phyloP scores from a whole-genome alignment of 2,329 filamentous ascomycete genomes.

The Diaporthe helianthi region DNA sequence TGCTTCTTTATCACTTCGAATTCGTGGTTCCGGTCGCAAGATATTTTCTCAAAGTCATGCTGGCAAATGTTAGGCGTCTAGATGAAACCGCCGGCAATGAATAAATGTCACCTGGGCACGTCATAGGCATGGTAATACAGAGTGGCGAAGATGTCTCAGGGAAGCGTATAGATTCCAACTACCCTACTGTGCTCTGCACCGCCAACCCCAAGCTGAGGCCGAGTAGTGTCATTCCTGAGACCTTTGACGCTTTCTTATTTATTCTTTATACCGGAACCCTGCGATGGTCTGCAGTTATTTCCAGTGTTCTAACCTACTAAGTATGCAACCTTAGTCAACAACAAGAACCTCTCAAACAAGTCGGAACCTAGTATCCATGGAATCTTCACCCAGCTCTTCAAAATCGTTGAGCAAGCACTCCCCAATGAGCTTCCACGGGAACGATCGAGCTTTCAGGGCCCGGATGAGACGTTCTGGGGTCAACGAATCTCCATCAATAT shows the following conservation, averaged over 20 bases:
- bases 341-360: not conserved
- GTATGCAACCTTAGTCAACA: too few species aligned
- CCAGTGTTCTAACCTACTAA: too few species aligned
- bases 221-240: too few species aligned
- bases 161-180: slow-evolving; percentile 32
- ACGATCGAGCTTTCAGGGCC: not conserved
- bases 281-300: slow-evolving; percentile 1
- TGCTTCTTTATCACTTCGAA: not conserved
- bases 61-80: too few species aligned
- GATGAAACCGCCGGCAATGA: too few species aligned
- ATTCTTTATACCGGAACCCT: slow-evolving; percentile 30
- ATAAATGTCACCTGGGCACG: too few species aligned
- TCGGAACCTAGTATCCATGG: not conserved
- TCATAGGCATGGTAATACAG: not conserved
- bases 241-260: too few species aligned
- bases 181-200: slow-evolving; percentile 1
- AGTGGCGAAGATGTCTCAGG: slow-evolving; percentile 7
- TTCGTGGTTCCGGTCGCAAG: not conserved
- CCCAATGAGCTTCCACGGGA: slow-evolving; percentile 2
- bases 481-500: not conserved
- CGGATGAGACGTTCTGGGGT: not conserved
- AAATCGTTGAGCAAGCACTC: slow-evolving; percentile 10
- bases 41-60: not conserved
- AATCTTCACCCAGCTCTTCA: not conserved
- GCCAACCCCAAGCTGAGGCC: not conserved